Evolutionary conservation across 139 green algal genomes (phyloP).

Genomic region (Deuterostichococcus epilithicus): DNA sequence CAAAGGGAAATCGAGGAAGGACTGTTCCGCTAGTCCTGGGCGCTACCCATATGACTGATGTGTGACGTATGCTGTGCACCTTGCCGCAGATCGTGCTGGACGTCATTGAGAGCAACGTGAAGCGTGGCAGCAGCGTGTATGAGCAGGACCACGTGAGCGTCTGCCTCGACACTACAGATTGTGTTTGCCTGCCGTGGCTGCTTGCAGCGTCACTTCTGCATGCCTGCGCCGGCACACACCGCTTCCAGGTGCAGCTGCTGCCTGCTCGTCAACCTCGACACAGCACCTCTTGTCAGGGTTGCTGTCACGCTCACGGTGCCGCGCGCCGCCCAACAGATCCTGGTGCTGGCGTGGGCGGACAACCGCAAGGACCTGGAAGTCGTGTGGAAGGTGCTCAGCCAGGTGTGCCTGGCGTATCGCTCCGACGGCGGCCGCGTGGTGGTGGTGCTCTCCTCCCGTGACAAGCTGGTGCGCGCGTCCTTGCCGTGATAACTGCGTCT

Average conservation of each 20-base stretch:
- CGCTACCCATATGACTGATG: no score
- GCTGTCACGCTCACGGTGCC: slow-evolving; percentile 10
- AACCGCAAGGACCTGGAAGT: slow-evolving; percentile 47
- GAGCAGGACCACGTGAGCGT: slow-evolving; percentile 19
- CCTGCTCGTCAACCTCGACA: slow-evolving; percentile 11
- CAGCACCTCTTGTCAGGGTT: no score
- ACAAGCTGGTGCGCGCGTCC: slow-evolving; percentile 27
- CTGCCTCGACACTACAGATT: neutral
- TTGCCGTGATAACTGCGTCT: no score
- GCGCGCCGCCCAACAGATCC: slow-evolving; percentile 16
- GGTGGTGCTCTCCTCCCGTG: slow-evolving; percentile 41
- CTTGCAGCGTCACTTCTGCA: neutral
- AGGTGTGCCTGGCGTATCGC: slow-evolving; percentile 45
- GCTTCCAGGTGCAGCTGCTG: slow-evolving; percentile 9
- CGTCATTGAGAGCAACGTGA: slow-evolving; percentile 43
- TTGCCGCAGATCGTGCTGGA: slow-evolving; percentile 31
- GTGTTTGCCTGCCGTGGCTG: slow-evolving; percentile 19
- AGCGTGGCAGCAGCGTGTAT: slow-evolving; percentile 34
- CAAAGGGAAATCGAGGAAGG: no score
- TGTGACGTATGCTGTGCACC: no score
- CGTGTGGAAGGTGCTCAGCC: slow-evolving; percentile 47
- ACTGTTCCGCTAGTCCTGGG: no score
- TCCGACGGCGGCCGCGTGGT: slow-evolving; percentile 27
- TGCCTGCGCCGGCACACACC: neutral
- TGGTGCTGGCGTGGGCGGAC: slow-evolving; percentile 43